Conservation (phyloP, 2,329 filamentous ascomycete genomes). For the Pyrenochaeta sp. region DNA sequence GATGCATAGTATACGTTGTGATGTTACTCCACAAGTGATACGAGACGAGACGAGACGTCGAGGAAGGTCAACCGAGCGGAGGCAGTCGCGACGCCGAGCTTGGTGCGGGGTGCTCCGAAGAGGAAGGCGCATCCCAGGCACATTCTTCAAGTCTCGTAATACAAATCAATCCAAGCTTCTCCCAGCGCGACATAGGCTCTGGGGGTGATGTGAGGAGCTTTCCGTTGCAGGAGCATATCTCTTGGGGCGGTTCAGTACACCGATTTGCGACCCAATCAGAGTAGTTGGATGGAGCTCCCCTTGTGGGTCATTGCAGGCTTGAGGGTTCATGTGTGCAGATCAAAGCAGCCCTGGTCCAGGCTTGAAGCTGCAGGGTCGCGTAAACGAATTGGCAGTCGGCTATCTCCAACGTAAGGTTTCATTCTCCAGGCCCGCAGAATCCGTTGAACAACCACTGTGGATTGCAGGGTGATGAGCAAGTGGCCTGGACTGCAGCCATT, state of each 20-base stretch:
- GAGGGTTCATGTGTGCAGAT: constrained; percentile 2
- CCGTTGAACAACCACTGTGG: constrained; percentile 4
- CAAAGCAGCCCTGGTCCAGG: background rate
- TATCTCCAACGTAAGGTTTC: constrained; percentile 2
- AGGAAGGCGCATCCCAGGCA: constrained; percentile 6
- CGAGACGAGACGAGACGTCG: background rate
- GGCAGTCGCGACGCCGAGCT: constrained; percentile 2
- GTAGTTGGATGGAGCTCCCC: background rate
- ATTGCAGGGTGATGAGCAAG: background rate
- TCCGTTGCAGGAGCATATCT: background rate
- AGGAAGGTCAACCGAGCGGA: background rate
- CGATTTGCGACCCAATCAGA: background rate
- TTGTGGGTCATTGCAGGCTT: background rate
- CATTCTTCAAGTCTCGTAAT: background rate
- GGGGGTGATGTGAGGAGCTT: background rate
- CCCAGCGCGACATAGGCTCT: background rate
- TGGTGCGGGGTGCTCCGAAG: constrained; percentile 7
- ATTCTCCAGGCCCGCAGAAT: constrained; percentile 4
- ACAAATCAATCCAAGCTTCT: background rate
- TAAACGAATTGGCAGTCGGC: background rate
- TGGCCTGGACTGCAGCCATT: background rate
- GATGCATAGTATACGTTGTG: background rate
- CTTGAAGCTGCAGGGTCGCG: constrained; percentile 2
- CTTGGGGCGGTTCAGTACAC: background rate
- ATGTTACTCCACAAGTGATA: background rate